Percentiles rank a stretch among this genome's conserved stretches.
These are phyloP conservation scores for Tolypocladium amazonense DNA, from an alignment of 2,329 filamentous ascomycete genomes.

Conservation along the genomic window DNA sequence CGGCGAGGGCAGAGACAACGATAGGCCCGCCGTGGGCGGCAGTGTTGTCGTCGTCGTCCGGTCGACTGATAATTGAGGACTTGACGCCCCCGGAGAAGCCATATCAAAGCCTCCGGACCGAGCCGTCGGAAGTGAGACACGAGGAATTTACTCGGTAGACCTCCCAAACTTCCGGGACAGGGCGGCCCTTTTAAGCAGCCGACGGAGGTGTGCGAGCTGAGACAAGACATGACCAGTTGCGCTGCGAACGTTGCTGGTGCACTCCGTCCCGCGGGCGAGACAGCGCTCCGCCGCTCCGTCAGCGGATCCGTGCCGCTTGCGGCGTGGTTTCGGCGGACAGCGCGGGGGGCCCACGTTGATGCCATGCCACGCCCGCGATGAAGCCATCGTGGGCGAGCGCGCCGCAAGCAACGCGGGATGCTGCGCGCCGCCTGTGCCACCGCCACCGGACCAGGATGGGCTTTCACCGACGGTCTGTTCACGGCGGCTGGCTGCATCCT, in stretches of 20 bases:
- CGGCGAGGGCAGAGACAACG: not conserved
- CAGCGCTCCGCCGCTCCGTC: not conserved
- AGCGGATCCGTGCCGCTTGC: not conserved
- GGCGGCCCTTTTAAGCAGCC: not conserved
- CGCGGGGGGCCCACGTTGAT: not conserved
- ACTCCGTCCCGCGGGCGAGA: not conserved
- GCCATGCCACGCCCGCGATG: not conserved
- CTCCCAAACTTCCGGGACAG: constrained; percentile 3
- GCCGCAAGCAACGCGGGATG: not conserved
- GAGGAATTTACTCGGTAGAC: not conserved
- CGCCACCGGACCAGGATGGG: constrained; percentile 2
- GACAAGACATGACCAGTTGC: not conserved
- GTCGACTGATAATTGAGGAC: not conserved
- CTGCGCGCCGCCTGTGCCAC: constrained; percentile 2
- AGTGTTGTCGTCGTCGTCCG: constrained; percentile 1
- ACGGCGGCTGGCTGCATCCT: constrained; percentile 10
- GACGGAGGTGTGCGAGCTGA: not conserved
- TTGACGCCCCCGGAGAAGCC: not conserved
- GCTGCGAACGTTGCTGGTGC: not conserved
- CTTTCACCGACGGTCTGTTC: constrained; percentile 11
- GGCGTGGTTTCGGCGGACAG: not conserved
- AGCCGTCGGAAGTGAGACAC: not conserved
- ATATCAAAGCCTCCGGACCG: not conserved
- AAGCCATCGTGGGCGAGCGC: constrained; percentile 1
- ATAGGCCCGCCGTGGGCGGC: not conserved